These are phyloP conservation scores for Didymellaceae sp. DNA, from an alignment of 2,329 filamentous ascomycete species.

Conservation along the genomic window DNA sequence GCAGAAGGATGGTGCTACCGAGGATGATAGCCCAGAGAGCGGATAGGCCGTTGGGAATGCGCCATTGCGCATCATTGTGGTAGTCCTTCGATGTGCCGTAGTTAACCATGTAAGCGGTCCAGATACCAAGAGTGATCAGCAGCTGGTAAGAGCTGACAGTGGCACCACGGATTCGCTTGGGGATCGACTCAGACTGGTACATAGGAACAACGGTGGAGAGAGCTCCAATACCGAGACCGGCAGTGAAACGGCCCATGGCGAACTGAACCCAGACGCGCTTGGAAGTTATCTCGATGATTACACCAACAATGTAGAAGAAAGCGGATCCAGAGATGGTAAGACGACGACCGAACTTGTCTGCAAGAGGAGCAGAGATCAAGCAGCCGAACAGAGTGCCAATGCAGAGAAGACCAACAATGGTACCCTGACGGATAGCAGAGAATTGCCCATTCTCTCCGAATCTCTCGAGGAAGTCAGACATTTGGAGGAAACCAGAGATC, in stretches of 20 bases:
- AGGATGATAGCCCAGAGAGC: constrained; percentile 64
- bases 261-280: constrained; percentile 66
- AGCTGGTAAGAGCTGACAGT: constrained; percentile 71
- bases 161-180: constrained; percentile 68
- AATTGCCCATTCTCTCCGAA: constrained; percentile 45
- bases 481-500: constrained; percentile 43
- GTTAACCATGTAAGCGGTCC: constrained; percentile 60
- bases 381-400: constrained; percentile 78
- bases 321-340: constrained; percentile 67
- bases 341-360: constrained; percentile 67
- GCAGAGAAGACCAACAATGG: constrained; percentile 45
- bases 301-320: constrained; percentile 69
- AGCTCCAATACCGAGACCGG: constrained; percentile 69
- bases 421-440: constrained; percentile 42
- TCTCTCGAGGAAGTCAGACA: constrained; percentile 42
- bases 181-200: constrained; percentile 72
- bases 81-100: constrained; percentile 63
- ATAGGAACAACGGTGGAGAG: constrained; percentile 64
- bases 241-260: constrained; percentile 67
- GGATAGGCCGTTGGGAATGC: constrained; percentile 67
- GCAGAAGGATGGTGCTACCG: constrained; percentile 59
- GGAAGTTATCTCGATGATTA: constrained; percentile 70
- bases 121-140: constrained; percentile 73
- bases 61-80: constrained; percentile 63
- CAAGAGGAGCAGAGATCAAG: constrained; percentile 63